Evolutionary conservation across 768 basidiomycete species (phyloP), one percentile per base, ranked within the genome.

Genomic region (Serendipita sp.): DNA sequence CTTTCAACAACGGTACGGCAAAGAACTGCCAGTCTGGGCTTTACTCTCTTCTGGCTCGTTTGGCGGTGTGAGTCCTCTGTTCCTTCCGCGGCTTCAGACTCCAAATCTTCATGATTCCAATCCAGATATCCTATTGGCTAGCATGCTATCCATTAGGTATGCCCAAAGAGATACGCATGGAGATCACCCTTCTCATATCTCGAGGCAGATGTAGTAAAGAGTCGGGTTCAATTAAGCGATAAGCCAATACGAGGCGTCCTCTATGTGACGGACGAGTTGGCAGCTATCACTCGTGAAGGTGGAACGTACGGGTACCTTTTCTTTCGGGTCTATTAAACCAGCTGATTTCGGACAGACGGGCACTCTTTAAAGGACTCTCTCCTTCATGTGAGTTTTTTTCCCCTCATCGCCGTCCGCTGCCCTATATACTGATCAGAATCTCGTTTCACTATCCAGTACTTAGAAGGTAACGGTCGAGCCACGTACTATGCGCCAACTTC

Each of bases 51-150:
- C 89, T 61, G 91, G 90, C 3, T 83, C 90, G 0, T 87, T 82
- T 0, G 90, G 90, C 53, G 89, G 90, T 2, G 87, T 90, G 71
- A 48, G 85, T 78, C n/a, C n/a, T n/a, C n/a, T n/a, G n/a, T n/a
- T n/a, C n/a, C n/a, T n/a, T n/a, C n/a, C n/a, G n/a, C n/a, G n/a
- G n/a, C n/a, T n/a, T n/a, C n/a, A n/a, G n/a, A n/a, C n/a, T n/a
- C n/a, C n/a, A n/a, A n/a, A n/a, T n/a, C n/a, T n/a, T n/a, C n/a
- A n/a, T n/a, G n/a, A n/a, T 70, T 61, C 69, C 61, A 68, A 63
- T 68, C 3, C 72, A 91, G 78, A 81, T 95, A 42, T 84, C 84
- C 0, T 97, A 99, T 69, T 99, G 96, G 96, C 77, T 96, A 1
- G 81, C 90, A 0, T 93, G 86, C 69, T 97, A 95, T 72, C 95